phyloP scores from a whole-genome alignment of 768 basidiomycete genomes.

The Termitomyces sp. region DNA sequence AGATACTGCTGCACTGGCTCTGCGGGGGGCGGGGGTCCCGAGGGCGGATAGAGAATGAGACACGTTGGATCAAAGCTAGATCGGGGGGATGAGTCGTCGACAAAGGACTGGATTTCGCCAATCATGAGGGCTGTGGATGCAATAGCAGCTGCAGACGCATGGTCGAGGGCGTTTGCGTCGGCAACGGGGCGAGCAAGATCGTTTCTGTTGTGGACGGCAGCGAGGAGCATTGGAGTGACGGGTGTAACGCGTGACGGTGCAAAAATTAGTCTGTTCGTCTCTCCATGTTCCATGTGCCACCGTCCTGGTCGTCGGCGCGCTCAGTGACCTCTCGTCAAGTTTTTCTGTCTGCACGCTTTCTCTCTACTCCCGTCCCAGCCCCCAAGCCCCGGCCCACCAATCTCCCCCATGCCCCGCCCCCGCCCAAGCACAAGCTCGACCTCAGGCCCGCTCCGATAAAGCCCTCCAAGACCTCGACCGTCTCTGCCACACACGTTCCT shows the following conservation, averaged over 20 bases:
- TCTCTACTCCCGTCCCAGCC: constrained; percentile 23
- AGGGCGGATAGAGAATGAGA: constrained; percentile 22
- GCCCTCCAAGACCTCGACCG: constrained; percentile 25
- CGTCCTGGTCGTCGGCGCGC: constrained; percentile 13
- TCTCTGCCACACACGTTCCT: constrained; percentile 24
- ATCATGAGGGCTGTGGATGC: constrained; percentile 22
- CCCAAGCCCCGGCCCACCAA: constrained; percentile 13
- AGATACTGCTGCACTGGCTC: constrained; percentile 21
- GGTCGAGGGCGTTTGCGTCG: constrained; percentile 9
- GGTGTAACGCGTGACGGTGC: constrained; percentile 18
- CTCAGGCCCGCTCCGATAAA: constrained; percentile 66
- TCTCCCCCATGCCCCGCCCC: constrained; percentile 15
- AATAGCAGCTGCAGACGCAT: constrained; percentile 12
- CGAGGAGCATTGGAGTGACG: constrained; percentile 14
- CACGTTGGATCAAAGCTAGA: constrained; percentile 15
- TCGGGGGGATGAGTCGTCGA: constrained; percentile 5
- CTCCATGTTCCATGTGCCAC: constrained; percentile 17
- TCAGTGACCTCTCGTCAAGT: constrained; percentile 7
- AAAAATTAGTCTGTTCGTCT: constrained; percentile 10
- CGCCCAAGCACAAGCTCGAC: constrained; percentile 52
- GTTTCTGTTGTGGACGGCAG: constrained; percentile 5
- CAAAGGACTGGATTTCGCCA: constrained; percentile 16
- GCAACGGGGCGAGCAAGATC: constrained; percentile 11
- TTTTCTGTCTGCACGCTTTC: constrained; percentile 14
- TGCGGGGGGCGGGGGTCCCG: constrained; percentile 4